Base-by-base conservation (phyloP, 2,329 filamentous ascomycete species). In the Colletotrichum spinosum region DNA sequence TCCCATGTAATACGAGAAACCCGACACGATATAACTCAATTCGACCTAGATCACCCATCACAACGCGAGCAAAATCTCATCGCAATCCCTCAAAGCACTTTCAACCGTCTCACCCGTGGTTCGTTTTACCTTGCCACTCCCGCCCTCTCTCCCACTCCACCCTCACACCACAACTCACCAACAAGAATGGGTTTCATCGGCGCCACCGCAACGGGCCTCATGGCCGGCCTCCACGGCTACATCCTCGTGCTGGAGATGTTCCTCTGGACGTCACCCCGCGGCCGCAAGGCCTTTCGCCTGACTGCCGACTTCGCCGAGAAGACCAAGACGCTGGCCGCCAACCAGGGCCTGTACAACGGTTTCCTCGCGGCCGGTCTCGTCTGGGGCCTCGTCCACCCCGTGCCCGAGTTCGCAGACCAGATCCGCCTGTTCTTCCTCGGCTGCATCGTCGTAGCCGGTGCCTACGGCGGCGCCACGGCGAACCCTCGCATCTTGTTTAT, bases 331-430 rank as follows among this genome's bases (percentile, higher is more conserved):
- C 74, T 85, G 41, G 83, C 81, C 51, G 80, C 80, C 56, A 85
- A 85, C 71, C 83, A 85, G 70, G 83, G 83, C 17, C 75, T 85
- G 6, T 85, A 85, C 74, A 85, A 85, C 70, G 83, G 83, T 46
- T 84, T 85, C 59, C 75, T 85, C n/a, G 79, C 82, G 3, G 82
- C 82, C 1, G 83, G 83, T 0, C 72, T 85, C 2, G 63, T 74
- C 34, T 85, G 83, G 83, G 77, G 79, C 3, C 67, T 84, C n/a
- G n/a, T 74, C 4, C 82, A 85, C 69, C 81, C 83, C 1, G 75
- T 77, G 6, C 58, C 74, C 7, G 78, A 73, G 42, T 79, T 85
- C 63, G 78, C 76, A 13, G 68, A 58, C 4, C 80, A 85, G 73
- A 74, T 85, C 53, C 73, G 76, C 45, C 66, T 82, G n/a, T 85